Conservation (phyloP, 306 rosid species). For the Potentilla sterilis region DNA sequence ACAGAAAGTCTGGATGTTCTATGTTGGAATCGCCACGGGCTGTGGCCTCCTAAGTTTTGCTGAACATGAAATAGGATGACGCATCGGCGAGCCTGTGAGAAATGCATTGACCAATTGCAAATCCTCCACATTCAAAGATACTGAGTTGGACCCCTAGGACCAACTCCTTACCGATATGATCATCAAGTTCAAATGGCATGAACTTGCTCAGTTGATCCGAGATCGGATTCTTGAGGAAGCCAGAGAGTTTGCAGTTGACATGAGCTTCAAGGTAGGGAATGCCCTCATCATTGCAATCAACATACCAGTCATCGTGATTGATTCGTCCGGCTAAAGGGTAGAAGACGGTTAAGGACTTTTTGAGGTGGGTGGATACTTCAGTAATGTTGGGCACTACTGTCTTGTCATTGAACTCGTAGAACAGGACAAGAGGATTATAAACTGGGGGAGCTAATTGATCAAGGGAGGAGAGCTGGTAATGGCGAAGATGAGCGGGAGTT, state of each 20-base stretch:
- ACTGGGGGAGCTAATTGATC: too few species aligned
- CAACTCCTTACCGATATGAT: background rate
- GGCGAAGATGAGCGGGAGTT: too few species aligned
- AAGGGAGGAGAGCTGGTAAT: too few species aligned
- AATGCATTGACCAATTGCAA: constrained; percentile 19
- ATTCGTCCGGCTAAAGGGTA: constrained; percentile 36
- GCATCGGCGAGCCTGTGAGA: constrained; percentile 33
- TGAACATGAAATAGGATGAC: constrained; percentile 12
- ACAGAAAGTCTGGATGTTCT: constrained; percentile 26
- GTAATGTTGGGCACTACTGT: too few species aligned
- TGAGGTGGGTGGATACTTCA: constrained; percentile 21
- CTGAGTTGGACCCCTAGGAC: constrained; percentile 25
- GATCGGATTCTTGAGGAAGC: constrained; percentile 2
- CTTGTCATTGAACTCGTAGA: too few species aligned
- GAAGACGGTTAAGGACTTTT: constrained; percentile 27
- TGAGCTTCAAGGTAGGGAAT: constrained; percentile 29
- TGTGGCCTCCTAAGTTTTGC: constrained; percentile 20
- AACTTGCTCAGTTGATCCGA: constrained; percentile 19
- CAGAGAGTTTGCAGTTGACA: constrained; percentile 4
- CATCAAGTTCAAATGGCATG: constrained; percentile 21
- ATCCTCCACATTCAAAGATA: constrained; percentile 23
- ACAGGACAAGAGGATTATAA: too few species aligned
- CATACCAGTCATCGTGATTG: background rate
- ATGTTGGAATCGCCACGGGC: constrained; percentile 14
- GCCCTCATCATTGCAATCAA: constrained; percentile 44